Base-by-base conservation (phyloP, 2,329 filamentous ascomycete genomes). In the Botryotinia convoluta region DNA sequence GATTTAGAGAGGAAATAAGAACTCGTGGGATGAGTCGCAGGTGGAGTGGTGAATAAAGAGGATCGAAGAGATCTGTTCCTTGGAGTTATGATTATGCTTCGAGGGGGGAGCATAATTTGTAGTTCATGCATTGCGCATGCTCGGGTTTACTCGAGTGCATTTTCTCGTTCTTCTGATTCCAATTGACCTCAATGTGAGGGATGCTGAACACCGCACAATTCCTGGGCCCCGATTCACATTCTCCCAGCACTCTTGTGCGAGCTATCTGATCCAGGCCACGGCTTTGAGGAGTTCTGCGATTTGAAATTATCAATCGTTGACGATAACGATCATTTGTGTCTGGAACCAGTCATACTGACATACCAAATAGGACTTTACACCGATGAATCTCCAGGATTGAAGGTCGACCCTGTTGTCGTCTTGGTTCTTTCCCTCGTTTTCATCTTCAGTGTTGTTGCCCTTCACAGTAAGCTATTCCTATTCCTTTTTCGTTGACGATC, bases 341-440 rank as follows among this genome's bases (percentile, higher is more conserved):
- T 51, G 44, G 65, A 20, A 35, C 14, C 20, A 48, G 37, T 29
- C 4, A 37, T 69, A 60, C 74, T 78, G 71, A 79, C 61, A 44
- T 59, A 14, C 9, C 26, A 18, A 61, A 61, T 75, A 94, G 92
- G 90, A 84, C 91, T 99, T 62, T 99, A 99, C 90, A 99, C 96
- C 74, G 96, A 99, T 82, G 96, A 99, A 87, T 97, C 93, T 77
- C 96, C 96, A 74, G 96, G 96, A 76, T 87, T 99, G 80, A 97
- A 98, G 87, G 96, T 99, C 77, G 96, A 99, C 83, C 96, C 96
- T 35, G 96, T 99, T 74, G 95, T 99, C 77, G 95, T 99, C 77
- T 89, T 99, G 81, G 96, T 98, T 78, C 88, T 99, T 79, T 97
- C 94, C 81, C 90, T 99, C 80, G 96, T 97, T 76, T 99, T 99